phyloP scores from a whole-genome alignment of 352 stramenopile genomes.

The Pythium aphanidermatum region DNA sequence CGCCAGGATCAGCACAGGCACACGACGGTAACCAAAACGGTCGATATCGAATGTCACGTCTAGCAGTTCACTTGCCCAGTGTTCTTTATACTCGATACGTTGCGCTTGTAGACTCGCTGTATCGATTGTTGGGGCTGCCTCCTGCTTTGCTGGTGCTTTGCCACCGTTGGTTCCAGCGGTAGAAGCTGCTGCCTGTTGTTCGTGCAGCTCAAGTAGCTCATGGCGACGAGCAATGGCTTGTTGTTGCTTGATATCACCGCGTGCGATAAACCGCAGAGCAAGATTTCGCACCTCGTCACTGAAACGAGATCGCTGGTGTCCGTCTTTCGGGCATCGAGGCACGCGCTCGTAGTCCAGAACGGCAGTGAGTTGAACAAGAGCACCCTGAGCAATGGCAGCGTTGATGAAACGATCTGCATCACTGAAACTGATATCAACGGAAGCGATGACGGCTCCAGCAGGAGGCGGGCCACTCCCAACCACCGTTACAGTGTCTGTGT shows the following conservation, averaged over 20 bases:
- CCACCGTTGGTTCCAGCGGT: not conserved
- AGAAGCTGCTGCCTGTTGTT: conserved; percentile 6
- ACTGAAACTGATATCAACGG: not conserved
- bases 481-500: conserved; percentile 30
- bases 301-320: conserved; percentile 10
- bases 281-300: conserved; percentile 20
- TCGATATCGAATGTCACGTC: conserved; percentile 29
- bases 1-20: conserved; percentile 48
- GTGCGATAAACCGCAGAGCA: conserved; percentile 23
- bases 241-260: conserved; percentile 11
- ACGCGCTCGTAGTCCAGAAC: conserved; percentile 35
- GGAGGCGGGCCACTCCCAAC: conserved; percentile 7
- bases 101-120: conserved; percentile 8
- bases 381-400: conserved; percentile 22
- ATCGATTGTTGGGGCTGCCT: conserved; percentile 5
- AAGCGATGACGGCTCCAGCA: conserved; percentile 5
- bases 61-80: conserved; percentile 44
- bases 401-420: conserved; percentile 44
- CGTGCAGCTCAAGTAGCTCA: conserved; percentile 10
- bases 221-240: conserved; percentile 3
- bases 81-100: conserved; percentile 20
- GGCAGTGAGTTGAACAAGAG: conserved; percentile 34
- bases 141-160: conserved; percentile 4
- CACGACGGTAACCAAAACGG: conserved; percentile 44
- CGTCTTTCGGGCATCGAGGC: conserved; percentile 12